phyloP scores from a whole-genome alignment of 2,329 filamentous ascomycete genomes.

The Daldinia sp. region DNA sequence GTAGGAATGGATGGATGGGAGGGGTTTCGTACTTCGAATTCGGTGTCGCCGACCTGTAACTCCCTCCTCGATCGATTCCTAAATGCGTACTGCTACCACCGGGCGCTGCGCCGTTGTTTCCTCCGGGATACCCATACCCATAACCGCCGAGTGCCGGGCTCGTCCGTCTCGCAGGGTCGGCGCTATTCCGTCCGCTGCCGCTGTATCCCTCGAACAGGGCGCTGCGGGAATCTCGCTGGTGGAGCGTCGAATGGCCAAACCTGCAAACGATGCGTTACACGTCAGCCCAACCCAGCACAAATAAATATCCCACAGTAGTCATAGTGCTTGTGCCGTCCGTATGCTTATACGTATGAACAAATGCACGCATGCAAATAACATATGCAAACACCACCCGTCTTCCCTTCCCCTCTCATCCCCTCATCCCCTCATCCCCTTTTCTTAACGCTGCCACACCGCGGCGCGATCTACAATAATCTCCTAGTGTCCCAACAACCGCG shows the following conservation, averaged over 20 bases:
- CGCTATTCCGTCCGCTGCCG: constrained; percentile 61
- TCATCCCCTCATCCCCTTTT: background rate
- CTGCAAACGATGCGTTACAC: constrained; percentile 51
- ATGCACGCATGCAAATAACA: background rate
- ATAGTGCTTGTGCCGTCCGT: background rate
- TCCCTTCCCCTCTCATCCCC: constrained; percentile 1
- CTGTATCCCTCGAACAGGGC: constrained; percentile 80
- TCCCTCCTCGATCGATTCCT: constrained; percentile 45
- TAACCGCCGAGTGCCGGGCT: constrained; percentile 53
- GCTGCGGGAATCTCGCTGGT: constrained; percentile 76
- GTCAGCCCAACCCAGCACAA: background rate
- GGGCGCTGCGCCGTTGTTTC: constrained; percentile 38
- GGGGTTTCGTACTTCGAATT: constrained; percentile 65
- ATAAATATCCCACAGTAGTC: background rate
- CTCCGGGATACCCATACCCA: constrained; percentile 62
- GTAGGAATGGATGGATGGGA: background rate
- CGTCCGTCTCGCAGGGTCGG: constrained; percentile 53
- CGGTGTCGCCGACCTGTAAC: constrained; percentile 72
- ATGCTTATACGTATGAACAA: background rate
- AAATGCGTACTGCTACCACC: constrained; percentile 36
- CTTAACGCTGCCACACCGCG: constrained; percentile 6
- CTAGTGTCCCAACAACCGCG: constrained; percentile 19
- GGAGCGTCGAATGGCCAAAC: constrained; percentile 73
- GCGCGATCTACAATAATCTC: constrained; percentile 26
- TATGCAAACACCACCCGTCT: background rate